Conservation (phyloP, 345 rosid genomes). For the Euphorbia lathyris region DNA sequence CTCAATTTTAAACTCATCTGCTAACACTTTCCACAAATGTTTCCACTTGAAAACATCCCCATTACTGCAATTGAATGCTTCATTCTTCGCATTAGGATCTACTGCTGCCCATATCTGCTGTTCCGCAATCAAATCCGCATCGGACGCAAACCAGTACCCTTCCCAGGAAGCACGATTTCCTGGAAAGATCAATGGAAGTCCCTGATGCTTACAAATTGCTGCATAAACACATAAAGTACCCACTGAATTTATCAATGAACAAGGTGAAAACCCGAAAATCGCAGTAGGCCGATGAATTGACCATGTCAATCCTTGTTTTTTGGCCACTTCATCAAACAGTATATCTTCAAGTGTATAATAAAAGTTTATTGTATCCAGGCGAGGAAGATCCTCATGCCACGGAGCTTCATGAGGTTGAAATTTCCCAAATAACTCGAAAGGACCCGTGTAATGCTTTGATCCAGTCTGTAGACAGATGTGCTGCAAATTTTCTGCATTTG, state of each 20-base stretch:
- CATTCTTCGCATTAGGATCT: conserved; percentile 52
- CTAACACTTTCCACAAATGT: conserved; percentile 70
- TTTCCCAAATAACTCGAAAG: conserved; percentile 28
- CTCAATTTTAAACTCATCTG: conserved; percentile 76
- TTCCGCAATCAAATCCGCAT: conserved; percentile 73
- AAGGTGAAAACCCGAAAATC: conserved; percentile 75
- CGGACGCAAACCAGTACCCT: conserved; percentile 42
- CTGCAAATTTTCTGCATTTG: conserved; percentile 54
- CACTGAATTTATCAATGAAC: conserved; percentile 53
- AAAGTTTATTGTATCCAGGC: conserved; percentile 51
- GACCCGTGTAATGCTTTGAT: conserved; percentile 53
- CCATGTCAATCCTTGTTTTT: conserved; percentile 55
- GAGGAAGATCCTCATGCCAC: conserved; percentile 66
- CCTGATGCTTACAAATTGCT: conserved; percentile 65
- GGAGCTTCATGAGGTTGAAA: conserved; percentile 50
- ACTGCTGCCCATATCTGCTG: conserved; percentile 85
- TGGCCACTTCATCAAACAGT: conserved; percentile 47
- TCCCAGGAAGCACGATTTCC: conserved; percentile 63
- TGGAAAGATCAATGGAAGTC: conserved; percentile 50
- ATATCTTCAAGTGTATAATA: conserved; percentile 63
- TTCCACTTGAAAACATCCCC: conserved; percentile 85
- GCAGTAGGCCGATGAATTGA: conserved; percentile 54
- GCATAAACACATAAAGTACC: conserved; percentile 69
- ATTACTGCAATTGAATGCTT: conserved; percentile 69
- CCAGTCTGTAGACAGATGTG: conserved; percentile 82